phyloP scores from a whole-genome alignment of 331 rosid genomes.

The Saraca asoca region DNA sequence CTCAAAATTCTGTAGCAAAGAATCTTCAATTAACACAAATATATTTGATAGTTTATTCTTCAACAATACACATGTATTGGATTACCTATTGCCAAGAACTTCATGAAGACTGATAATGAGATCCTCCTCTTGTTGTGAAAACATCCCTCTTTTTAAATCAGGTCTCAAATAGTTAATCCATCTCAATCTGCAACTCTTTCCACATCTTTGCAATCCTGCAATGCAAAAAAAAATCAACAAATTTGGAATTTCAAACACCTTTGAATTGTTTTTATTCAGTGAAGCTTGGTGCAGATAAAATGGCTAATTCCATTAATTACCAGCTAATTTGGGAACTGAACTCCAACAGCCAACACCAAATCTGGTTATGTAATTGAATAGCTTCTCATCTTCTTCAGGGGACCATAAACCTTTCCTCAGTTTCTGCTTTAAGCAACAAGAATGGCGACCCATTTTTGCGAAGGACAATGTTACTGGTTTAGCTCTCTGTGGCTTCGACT shows the following conservation, averaged over 20 bases:
- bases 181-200: slow-evolving; percentile 88
- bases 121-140: slow-evolving; percentile 85
- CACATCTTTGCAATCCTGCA: slow-evolving; percentile 88
- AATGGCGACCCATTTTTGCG: slow-evolving; percentile 83
- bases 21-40: no score
- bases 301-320: slow-evolving; percentile 34
- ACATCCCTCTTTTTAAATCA: slow-evolving; percentile 91
- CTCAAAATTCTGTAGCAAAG: slow-evolving; percentile 13
- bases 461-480: slow-evolving; percentile 27
- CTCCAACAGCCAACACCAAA: slow-evolving; percentile 99
- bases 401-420: slow-evolving; percentile 95
- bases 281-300: background rate
- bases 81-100: slow-evolving; percentile 82
- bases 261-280: no score
- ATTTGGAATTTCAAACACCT: no score
- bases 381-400: slow-evolving; percentile 97
- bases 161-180: slow-evolving; percentile 96
- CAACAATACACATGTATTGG: background rate
- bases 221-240: background rate
- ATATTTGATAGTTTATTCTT: no score
- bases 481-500: no score
- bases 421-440: slow-evolving; percentile 84
- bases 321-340: slow-evolving; percentile 91
- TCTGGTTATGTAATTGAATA: slow-evolving; percentile 77
- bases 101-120: slow-evolving; percentile 79